These are phyloP conservation scores for Magnolia kwangsiensis DNA, from an alignment of 164 flowering plant genomes.

Conservation along the genomic window DNA sequence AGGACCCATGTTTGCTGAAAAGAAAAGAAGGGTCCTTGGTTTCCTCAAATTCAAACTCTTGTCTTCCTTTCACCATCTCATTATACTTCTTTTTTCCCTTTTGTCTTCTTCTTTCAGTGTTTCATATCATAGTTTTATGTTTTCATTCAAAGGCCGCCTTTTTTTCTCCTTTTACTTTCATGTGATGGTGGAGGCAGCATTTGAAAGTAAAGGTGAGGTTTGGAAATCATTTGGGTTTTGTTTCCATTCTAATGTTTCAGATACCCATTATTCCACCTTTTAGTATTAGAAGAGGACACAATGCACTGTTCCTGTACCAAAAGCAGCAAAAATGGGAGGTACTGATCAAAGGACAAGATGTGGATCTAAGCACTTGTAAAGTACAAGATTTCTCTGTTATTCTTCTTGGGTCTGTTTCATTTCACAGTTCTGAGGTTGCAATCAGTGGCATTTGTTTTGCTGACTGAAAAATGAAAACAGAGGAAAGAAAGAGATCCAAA, in stretches of 20 bases:
- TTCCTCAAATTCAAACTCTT: slow-evolving; percentile 6
- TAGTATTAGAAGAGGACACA: too few species aligned
- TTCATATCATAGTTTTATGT: slow-evolving; percentile 7
- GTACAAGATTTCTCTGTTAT: too few species aligned
- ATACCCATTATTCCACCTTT: too few species aligned
- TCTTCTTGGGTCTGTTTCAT: too few species aligned
- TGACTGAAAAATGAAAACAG: too few species aligned
- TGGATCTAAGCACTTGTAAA: too few species aligned
- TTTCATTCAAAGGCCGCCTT: background rate
- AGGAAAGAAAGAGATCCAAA: too few species aligned
- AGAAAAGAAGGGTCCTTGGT: slow-evolving; percentile 4
- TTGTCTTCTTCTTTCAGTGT: background rate
- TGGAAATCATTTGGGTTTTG: background rate
- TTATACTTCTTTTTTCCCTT: background rate
- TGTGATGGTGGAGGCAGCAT: slow-evolving; percentile 4
- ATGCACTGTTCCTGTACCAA: too few species aligned
- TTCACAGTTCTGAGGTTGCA: too few species aligned
- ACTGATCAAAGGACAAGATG: too few species aligned
- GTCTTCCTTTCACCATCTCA: background rate
- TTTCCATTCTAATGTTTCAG: background rate
- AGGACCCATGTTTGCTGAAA: slow-evolving; percentile 4
- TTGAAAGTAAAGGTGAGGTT: background rate
- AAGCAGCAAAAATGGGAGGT: too few species aligned
- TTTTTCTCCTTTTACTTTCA: background rate
- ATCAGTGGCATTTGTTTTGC: too few species aligned